A percentile compares a stretch with the other conserved stretches of the same genome.
phyloP scores from a whole-genome alignment of 163 green algal species.

The Scenedesmus sp. region DNA sequence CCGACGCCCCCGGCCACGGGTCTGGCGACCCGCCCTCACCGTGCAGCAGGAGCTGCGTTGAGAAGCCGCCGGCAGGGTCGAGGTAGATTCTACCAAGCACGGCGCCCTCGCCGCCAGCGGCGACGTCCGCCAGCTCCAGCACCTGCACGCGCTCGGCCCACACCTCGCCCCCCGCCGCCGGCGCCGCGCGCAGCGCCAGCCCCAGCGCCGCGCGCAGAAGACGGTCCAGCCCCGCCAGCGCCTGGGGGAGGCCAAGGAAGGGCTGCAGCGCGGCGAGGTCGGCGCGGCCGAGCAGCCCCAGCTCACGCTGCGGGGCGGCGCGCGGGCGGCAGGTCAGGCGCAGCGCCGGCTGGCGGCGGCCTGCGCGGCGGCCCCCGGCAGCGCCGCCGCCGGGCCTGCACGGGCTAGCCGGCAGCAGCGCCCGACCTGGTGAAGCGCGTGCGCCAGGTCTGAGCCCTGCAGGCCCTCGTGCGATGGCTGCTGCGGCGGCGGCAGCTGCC shows the following conservation, averaged over 20 bases:
- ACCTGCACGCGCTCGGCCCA: slow-evolving; percentile 12
- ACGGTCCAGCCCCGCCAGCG: slow-evolving; percentile 15
- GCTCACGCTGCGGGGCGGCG: background rate
- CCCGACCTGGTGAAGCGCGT: slow-evolving; percentile 3
- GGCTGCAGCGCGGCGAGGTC: slow-evolving; percentile 27
- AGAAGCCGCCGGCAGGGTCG: background rate
- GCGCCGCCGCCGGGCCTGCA: too few species aligned
- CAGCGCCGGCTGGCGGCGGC: too few species aligned
- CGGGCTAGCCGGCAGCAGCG: too few species aligned
- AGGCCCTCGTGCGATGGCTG: background rate
- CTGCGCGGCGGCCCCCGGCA: too few species aligned
- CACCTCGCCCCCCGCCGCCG: slow-evolving; percentile 1
- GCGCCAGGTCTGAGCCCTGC: slow-evolving; percentile 12
- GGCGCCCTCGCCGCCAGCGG: too few species aligned
- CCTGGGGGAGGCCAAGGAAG: background rate
- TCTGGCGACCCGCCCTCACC: background rate
- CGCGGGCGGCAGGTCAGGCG: too few species aligned
- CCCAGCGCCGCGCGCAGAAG: slow-evolving; percentile 1
- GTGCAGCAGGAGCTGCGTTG: slow-evolving; percentile 28
- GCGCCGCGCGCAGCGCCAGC: background rate
- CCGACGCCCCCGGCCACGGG: too few species aligned
- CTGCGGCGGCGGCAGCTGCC: background rate
- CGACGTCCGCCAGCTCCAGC: slow-evolving; percentile 13
- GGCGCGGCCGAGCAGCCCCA: background rate
- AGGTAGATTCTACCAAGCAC: slow-evolving; percentile 32